Base-by-base conservation (phyloP, 2,329 filamentous ascomycete genomes). In the Aspergillus cejpii region DNA sequence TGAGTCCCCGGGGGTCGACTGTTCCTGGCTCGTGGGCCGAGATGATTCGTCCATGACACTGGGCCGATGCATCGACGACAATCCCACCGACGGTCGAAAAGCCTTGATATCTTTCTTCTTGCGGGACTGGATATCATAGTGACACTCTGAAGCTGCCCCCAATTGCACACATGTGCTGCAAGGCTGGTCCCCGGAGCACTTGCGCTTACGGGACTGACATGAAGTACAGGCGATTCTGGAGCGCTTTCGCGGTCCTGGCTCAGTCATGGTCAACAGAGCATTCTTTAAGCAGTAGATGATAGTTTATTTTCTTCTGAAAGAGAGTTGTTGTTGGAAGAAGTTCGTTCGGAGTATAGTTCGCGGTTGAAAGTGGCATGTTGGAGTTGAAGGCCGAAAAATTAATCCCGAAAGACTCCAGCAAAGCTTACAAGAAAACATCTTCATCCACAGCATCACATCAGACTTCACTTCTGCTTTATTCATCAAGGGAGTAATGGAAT, bases 151-250 rank as follows among this genome's bases (percentile, higher is more conserved):
- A 10, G 31, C 31, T 44, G 76, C 76, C 29, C 77, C 76, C 47
- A 74, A 77, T 24, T 75, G 70, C 0, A 69, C 62, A 56, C 77
- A 80, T 26, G 74, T 75, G 38, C 67, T 68, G 55, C 77, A 80
- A 0, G 77, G 77, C 31, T 70, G 63, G 5, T 63, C 64, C 10
- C 76, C 76, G 49, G 79, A 74, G 51, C 77, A 80, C 61, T 76
- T 75, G 37, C 77, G 69, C 58, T 80, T 80, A 39, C 76, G 71
- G 10, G 77, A 68, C 27, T 77, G 69, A 45, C 77, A 80, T 14
- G 74, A 71, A 45, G 73, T 64, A 52, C 74, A 77, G 17, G 73
- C 74, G 6, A 71, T 48, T 29, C 67, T 68, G 19, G 73, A 70
- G 1, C 74, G 69, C 52, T 63, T 65, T 42, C 63, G 60, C 11